These are phyloP conservation scores for Colletotrichum simmondsii DNA, from an alignment of 2,329 filamentous ascomycete genomes.

Conservation along the genomic window DNA sequence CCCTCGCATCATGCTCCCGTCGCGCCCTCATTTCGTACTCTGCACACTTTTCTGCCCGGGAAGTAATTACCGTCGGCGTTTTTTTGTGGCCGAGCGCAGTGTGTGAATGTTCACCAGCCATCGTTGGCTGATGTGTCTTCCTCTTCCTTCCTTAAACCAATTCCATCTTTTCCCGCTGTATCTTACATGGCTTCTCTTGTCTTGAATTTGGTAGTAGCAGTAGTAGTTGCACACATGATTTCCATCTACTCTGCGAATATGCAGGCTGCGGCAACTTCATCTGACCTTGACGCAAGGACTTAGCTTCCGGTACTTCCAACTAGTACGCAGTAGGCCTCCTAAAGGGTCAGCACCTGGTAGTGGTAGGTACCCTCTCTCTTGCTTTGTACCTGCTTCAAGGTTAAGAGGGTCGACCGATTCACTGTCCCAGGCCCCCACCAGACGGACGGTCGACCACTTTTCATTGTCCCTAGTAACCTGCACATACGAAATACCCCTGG, in stretches of 20 bases:
- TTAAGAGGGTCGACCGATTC: conserved; percentile 1
- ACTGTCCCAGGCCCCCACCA: background rate
- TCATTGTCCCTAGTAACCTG: background rate
- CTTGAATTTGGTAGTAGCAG: background rate
- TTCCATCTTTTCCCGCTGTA: too few relatives aligned
- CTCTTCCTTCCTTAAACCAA: too few relatives aligned
- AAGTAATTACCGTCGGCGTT: background rate
- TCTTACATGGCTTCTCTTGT: background rate
- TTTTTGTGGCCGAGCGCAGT: too few relatives aligned
- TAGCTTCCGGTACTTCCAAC: background rate
- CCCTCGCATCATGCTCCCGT: background rate
- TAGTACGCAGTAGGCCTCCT: conserved; percentile 12
- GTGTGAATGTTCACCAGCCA: too few relatives aligned
- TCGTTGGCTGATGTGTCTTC: too few relatives aligned
- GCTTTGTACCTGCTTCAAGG: conserved; percentile 4
- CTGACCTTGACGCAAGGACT: conserved; percentile 29
- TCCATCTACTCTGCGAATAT: background rate
- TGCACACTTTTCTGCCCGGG: background rate
- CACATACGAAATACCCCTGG: background rate
- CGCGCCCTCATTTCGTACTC: background rate
- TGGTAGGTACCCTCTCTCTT: background rate
- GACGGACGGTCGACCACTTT: background rate
- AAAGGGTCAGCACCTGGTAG: background rate
- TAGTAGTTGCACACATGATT: conserved; percentile 22
- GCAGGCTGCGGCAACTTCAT: conserved; percentile 23